Conservation (phyloP, 179 eudicot species). For the Drosera spatulata region DNA sequence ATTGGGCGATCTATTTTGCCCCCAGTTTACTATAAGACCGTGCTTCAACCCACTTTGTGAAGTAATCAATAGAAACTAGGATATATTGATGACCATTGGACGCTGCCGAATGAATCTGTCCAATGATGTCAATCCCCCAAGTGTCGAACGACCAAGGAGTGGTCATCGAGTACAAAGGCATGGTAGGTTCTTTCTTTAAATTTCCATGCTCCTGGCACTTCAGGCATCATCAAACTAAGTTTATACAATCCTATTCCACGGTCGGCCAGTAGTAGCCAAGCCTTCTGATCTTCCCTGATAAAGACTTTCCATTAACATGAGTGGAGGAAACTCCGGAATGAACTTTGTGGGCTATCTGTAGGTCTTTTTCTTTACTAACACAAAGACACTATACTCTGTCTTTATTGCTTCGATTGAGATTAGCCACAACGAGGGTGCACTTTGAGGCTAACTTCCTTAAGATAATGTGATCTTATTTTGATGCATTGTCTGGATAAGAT, state of each 20-base stretch:
- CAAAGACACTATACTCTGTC: too few species aligned
- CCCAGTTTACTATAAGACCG: not conserved
- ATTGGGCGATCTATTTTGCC: not conserved
- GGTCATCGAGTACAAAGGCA: not conserved
- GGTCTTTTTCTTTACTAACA: too few species aligned
- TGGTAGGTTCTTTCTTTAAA: not conserved
- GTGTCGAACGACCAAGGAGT: not conserved
- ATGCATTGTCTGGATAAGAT: not conserved
- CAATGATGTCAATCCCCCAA: conserved; percentile 6
- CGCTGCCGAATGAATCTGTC: not conserved
- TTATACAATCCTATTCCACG: not conserved
- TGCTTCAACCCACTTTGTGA: conserved; percentile 3
- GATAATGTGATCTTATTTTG: too few species aligned
- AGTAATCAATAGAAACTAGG: not conserved
- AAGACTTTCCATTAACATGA: not conserved
- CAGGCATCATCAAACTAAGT: not conserved
- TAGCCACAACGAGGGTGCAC: too few species aligned
- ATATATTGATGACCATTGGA: conserved; percentile 1
- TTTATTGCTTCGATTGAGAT: too few species aligned
- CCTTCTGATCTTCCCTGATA: not conserved
- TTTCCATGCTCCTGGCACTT: not conserved
- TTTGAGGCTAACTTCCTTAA: too few species aligned
- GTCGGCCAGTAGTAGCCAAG: not conserved
- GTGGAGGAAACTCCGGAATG: not conserved
- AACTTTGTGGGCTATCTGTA: not conserved